phyloP scores from a whole-genome alignment of 1,284 basidiomycete genomes.

The Apiotrichum porosum region DNA sequence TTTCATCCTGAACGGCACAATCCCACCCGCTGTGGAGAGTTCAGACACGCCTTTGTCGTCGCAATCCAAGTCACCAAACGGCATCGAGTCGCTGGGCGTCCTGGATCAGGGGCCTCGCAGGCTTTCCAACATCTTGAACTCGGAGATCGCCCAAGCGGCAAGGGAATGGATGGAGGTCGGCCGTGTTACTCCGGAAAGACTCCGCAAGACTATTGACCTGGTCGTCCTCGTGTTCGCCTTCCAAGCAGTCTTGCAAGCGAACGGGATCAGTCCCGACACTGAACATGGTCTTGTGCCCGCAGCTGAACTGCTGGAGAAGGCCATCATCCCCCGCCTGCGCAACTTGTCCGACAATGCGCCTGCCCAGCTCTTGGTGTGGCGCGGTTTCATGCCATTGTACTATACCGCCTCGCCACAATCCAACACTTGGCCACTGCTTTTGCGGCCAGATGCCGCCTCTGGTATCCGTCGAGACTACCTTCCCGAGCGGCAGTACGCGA shows the following conservation, averaged over 20 bases:
- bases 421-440: slow-evolving; percentile 56
- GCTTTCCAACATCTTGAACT: slow-evolving; percentile 61
- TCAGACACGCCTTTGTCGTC: too few relatives aligned
- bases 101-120: slow-evolving; percentile 57
- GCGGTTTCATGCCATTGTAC: slow-evolving; percentile 62
- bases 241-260: slow-evolving; percentile 61
- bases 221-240: slow-evolving; percentile 62
- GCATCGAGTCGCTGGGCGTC: slow-evolving; percentile 41
- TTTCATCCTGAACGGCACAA: slow-evolving; percentile 61
- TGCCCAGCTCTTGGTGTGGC: slow-evolving; percentile 53
- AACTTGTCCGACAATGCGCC: slow-evolving; percentile 15
- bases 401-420: slow-evolving; percentile 26
- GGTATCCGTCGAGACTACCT: slow-evolving; percentile 62
- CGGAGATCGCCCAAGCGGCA: slow-evolving; percentile 56
- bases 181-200: slow-evolving; percentile 56
- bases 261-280: slow-evolving; percentile 54
- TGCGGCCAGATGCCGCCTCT: slow-evolving; percentile 59
- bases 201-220: slow-evolving; percentile 64
- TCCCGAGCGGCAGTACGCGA: slow-evolving; percentile 21
- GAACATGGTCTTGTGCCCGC: slow-evolving; percentile 15
- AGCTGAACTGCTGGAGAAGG: slow-evolving; percentile 10
- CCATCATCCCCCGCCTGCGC: slow-evolving; percentile 17
- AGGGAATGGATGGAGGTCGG: slow-evolving; percentile 53
- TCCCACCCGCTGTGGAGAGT: slow-evolving; percentile 51
- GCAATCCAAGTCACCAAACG: too few relatives aligned